phyloP scores from a whole-genome alignment of 179 eudicot genomes.

The Actinidia polygama region DNA sequence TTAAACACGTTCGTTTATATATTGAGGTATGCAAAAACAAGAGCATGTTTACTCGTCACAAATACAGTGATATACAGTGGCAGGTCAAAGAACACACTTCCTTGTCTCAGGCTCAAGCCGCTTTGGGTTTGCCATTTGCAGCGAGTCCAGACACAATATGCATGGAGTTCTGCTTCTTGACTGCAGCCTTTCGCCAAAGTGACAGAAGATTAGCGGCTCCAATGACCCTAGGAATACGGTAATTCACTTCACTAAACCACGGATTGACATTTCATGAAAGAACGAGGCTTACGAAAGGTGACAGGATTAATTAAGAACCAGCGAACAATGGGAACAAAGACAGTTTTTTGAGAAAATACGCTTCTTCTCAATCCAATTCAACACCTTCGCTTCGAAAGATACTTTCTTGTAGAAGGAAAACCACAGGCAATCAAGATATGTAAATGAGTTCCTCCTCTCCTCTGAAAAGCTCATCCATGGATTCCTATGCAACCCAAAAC shows the following conservation, averaged over 20 bases:
- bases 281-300: not conserved
- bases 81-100: constrained; percentile 45
- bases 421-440: constrained; percentile 60
- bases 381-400: constrained; percentile 36
- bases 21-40: not conserved
- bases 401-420: constrained; percentile 42
- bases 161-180: constrained; percentile 55
- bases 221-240: constrained; percentile 56
- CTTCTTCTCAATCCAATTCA: constrained; percentile 53
- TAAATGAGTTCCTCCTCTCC: constrained; percentile 47
- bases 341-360: constrained; percentile 70
- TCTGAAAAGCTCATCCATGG: constrained; percentile 56
- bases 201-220: constrained; percentile 78
- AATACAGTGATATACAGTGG: not conserved
- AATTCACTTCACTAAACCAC: constrained; percentile 10
- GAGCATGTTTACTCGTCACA: constrained; percentile 4
- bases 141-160: constrained; percentile 82
- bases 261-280: not conserved
- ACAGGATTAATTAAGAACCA: not conserved
- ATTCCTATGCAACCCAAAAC: constrained; percentile 36
- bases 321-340: constrained; percentile 68
- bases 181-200: constrained; percentile 53
- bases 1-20: too few species aligned
- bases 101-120: constrained; percentile 59
- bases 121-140: constrained; percentile 44